These are phyloP conservation scores for Ambrosia trifida DNA, from an alignment of 129 eudicot species.

Conservation along the genomic window DNA sequence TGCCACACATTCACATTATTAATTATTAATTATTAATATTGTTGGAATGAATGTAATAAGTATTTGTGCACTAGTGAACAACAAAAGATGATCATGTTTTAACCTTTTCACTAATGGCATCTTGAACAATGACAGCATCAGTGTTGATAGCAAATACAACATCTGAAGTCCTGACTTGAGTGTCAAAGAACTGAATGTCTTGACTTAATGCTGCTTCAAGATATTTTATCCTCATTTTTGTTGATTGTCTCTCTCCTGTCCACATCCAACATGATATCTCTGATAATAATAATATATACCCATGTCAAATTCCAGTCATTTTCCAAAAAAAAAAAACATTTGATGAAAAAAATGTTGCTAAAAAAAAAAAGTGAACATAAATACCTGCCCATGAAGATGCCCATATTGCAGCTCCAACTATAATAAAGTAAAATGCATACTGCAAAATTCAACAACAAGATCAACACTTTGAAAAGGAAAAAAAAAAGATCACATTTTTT, in stretches of 20 bases:
- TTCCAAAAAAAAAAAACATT: background rate
- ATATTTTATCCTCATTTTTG: slow-evolving; percentile 94
- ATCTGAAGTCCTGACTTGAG: slow-evolving; percentile 92
- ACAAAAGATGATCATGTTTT: background rate
- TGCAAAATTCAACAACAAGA: slow-evolving; percentile 38
- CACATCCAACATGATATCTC: slow-evolving; percentile 99
- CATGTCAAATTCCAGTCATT: slow-evolving; percentile 19
- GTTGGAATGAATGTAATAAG: no score
- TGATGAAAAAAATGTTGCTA: background rate
- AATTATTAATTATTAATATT: background rate
- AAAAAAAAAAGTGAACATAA: background rate
- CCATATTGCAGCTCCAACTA: slow-evolving; percentile 99
- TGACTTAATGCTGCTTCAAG: slow-evolving; percentile 90
- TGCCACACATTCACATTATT: slow-evolving; percentile 36
- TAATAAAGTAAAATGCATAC: slow-evolving; percentile 97
- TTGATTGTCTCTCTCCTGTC: slow-evolving; percentile 99
- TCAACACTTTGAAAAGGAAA: background rate
- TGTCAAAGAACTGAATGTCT: slow-evolving; percentile 92
- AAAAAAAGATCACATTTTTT: background rate
- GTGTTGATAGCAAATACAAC: slow-evolving; percentile 93
- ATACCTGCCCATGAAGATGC: slow-evolving; percentile 99
- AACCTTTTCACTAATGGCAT: slow-evolving; percentile 99
- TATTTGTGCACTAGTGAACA: slow-evolving; percentile 11
- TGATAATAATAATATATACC: slow-evolving; percentile 36
- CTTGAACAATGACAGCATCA: slow-evolving; percentile 97